These are phyloP conservation scores for Globomyces pollinis-pini DNA, from an alignment of 192 early-diverging fungal species.

Conservation along the genomic window DNA sequence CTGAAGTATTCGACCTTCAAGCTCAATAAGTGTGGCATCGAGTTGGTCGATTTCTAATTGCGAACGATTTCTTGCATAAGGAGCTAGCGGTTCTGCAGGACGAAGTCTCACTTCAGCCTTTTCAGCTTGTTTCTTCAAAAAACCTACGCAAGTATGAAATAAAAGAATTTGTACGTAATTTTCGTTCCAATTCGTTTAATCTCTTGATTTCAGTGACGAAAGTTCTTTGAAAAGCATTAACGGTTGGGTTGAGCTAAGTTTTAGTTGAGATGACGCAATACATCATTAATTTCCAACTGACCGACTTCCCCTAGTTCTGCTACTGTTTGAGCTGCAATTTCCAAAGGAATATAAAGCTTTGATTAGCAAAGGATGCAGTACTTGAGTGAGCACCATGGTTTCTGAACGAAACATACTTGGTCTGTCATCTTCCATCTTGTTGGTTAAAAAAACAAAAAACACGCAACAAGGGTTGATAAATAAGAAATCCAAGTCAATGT, in stretches of 20 bases:
- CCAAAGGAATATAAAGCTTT: slow-evolving; percentile 91
- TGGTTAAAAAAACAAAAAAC: slow-evolving; percentile 3
- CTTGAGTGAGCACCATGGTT: slow-evolving; percentile 88
- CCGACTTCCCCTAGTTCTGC: slow-evolving; percentile 93
- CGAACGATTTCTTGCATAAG: slow-evolving; percentile 56
- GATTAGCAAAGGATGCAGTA: slow-evolving; percentile 19
- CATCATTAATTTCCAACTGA: slow-evolving; percentile 89
- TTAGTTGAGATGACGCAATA: slow-evolving; percentile 27
- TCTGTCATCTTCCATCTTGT: slow-evolving; percentile 9
- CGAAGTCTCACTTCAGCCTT: slow-evolving; percentile 63
- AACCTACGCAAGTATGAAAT: slow-evolving; percentile 58
- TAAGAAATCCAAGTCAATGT: too few species aligned
- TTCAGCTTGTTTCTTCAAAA: slow-evolving; percentile 70
- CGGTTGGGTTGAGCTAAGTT: slow-evolving; percentile 78
- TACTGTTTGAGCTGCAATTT: slow-evolving; percentile 86
- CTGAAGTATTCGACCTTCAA: slow-evolving; percentile 73
- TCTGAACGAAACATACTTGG: slow-evolving; percentile 84
- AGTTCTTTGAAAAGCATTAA: slow-evolving; percentile 93
- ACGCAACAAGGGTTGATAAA: too few species aligned
- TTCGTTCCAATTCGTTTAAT: slow-evolving; percentile 95
- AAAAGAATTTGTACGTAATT: slow-evolving; percentile 74
- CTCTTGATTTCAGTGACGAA: slow-evolving; percentile 93
- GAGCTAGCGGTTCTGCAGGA: slow-evolving; percentile 36
- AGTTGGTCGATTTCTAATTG: slow-evolving; percentile 93
- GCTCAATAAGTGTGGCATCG: slow-evolving; percentile 67